These are phyloP conservation scores for Malassezia pachydermatis DNA, from an alignment of 1,284 basidiomycete species.

Conservation along the genomic window DNA sequence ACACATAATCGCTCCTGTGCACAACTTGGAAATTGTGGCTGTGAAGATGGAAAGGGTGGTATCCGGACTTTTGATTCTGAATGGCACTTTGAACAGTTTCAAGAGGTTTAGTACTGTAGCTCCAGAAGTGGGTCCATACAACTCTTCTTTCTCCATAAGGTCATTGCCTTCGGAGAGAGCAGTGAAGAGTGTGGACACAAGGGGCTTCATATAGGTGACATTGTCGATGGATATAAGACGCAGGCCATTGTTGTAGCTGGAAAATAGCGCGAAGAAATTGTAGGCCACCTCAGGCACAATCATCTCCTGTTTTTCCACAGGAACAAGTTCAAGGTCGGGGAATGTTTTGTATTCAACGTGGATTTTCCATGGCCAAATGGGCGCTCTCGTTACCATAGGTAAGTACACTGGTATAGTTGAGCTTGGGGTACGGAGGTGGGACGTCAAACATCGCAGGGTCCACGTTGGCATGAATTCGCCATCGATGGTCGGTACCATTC, in stretches of 20 bases:
- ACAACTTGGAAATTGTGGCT: conserved; percentile 53
- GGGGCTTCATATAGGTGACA: conserved; percentile 27
- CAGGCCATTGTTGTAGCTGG: conserved; percentile 48
- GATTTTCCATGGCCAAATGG: neutral
- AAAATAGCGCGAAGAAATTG: conserved; percentile 22
- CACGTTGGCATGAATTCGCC: conserved; percentile 80
- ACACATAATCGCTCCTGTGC: conserved; percentile 60
- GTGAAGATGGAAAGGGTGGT: conserved; percentile 55
- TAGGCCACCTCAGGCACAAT: neutral
- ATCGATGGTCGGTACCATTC: conserved; percentile 71
- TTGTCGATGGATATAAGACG: conserved; percentile 49
- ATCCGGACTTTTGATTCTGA: conserved; percentile 65
- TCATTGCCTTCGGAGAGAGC: conserved; percentile 54
- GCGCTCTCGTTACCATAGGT: conserved; percentile 23
- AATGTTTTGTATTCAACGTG: conserved; percentile 41
- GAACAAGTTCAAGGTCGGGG: conserved; percentile 50
- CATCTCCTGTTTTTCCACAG: conserved; percentile 38
- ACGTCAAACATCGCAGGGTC: conserved; percentile 56
- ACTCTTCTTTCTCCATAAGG: neutral
- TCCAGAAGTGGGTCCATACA: conserved; percentile 32
- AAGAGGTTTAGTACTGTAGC: conserved; percentile 65
- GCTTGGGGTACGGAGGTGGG: too few relatives aligned
- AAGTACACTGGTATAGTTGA: conserved; percentile 37
- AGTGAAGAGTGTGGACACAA: conserved; percentile 11
- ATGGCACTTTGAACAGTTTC: conserved; percentile 66